These are phyloP conservation scores for Termitomyces sp. DNA, from an alignment of 768 basidiomycete species.

Conservation along the genomic window DNA sequence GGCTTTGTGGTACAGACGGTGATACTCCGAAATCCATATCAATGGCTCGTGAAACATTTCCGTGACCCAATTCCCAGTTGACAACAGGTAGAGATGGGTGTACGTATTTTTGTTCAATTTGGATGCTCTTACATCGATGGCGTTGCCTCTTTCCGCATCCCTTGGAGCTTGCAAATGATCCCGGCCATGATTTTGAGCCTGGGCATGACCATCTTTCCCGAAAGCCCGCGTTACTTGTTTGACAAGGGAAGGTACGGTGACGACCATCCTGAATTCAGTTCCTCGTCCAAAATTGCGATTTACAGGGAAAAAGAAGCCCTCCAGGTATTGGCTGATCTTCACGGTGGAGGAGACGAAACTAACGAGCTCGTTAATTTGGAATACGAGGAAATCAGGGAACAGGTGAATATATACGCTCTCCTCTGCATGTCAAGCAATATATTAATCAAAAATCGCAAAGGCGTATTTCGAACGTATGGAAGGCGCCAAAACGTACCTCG, in stretches of 20 bases:
- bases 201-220: conserved; percentile 69
- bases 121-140: conserved; percentile 73
- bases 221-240: conserved; percentile 69
- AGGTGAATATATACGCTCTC: conserved; percentile 23
- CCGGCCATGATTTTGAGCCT: conserved; percentile 66
- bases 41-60: neutral
- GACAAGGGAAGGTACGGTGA: conserved; percentile 49
- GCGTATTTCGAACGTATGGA: conserved; percentile 60
- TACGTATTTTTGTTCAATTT: conserved; percentile 43
- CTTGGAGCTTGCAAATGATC: conserved; percentile 78
- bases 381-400: conserved; percentile 62
- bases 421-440: neutral
- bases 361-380: conserved; percentile 66
- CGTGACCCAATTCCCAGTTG: neutral
- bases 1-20: neutral
- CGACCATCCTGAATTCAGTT: neutral
- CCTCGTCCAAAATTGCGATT: neutral
- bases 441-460: conserved; percentile 8
- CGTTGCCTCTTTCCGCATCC: conserved; percentile 72
- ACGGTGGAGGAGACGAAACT: conserved; percentile 57
- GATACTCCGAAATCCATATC: neutral
- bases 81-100: conserved; percentile 14
- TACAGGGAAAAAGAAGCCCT: conserved; percentile 58
- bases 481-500: conserved; percentile 67
- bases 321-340: conserved; percentile 71